These are phyloP conservation scores for Fusarium musae DNA, from an alignment of 2,329 filamentous ascomycete species.

Conservation along the genomic window DNA sequence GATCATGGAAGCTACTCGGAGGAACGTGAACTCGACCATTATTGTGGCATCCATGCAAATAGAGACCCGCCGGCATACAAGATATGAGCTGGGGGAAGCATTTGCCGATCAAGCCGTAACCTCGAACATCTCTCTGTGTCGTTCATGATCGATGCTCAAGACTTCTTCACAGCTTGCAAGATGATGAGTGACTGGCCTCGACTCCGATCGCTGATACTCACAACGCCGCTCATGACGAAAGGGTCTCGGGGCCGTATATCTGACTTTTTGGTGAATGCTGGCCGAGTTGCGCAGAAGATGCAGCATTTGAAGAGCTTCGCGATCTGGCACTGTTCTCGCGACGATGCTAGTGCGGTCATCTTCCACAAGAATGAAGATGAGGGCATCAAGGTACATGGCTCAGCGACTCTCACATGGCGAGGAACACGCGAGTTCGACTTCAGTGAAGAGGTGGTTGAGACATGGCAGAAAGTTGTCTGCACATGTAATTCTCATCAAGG, in stretches of 20 bases:
- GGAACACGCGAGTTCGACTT: constrained; percentile 2
- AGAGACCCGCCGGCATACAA: neutral
- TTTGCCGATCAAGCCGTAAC: neutral
- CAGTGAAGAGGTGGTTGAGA: neutral
- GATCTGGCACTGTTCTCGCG: neutral
- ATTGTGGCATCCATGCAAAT: too few relatives aligned
- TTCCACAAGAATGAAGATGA: neutral
- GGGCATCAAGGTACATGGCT: neutral
- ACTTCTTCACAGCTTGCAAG: neutral
- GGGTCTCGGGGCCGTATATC: neutral
- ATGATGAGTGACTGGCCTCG: neutral
- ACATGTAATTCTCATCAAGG: neutral
- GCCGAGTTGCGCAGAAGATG: neutral
- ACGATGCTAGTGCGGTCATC: neutral
- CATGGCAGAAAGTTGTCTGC: neutral
- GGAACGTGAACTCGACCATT: neutral
- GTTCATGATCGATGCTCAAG: neutral
- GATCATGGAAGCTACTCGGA: neutral
- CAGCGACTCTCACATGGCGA: constrained; percentile 1
- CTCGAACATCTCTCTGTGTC: neutral
- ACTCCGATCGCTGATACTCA: neutral
- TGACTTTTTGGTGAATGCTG: neutral
- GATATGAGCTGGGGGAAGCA: neutral
- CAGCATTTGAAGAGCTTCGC: neutral
- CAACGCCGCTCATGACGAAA: neutral